phyloP scores from a whole-genome alignment of 257 asterid genomes.

The Nicotiana paniculata region DNA sequence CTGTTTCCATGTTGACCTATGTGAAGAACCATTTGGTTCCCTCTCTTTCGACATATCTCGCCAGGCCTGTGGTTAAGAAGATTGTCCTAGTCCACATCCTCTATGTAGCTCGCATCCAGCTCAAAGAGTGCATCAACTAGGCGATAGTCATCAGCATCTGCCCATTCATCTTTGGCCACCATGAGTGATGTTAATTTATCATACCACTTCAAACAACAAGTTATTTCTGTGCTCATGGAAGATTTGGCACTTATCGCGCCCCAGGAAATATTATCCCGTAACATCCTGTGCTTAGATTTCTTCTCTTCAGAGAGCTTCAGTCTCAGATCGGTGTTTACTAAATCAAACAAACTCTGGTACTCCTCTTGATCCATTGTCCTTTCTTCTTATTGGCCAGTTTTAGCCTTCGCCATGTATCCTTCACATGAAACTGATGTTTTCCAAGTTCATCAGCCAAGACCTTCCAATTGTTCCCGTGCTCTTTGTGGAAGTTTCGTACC shows the following conservation, averaged over 20 bases:
- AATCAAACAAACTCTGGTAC: constrained; percentile 5
- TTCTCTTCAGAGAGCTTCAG: constrained; percentile 8
- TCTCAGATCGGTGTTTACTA: constrained; percentile 7
- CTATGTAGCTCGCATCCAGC: constrained; percentile 9
- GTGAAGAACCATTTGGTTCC: constrained; percentile 11
- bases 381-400: background rate
- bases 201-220: constrained; percentile 3
- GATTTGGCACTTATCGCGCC: background rate
- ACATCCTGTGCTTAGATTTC: background rate
- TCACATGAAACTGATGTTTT: background rate
- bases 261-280: constrained; percentile 6
- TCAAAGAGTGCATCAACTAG: constrained; percentile 2
- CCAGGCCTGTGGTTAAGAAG: constrained; percentile 5
- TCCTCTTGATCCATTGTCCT: constrained; percentile 8
- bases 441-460: background rate
- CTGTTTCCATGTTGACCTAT: constrained; percentile 2
- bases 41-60: constrained; percentile 8
- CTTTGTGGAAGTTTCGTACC: background rate
- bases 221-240: background rate
- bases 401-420: constrained; percentile 9
- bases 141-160: background rate
- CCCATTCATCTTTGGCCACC: constrained; percentile 2
- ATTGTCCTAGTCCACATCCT: constrained; percentile 2
- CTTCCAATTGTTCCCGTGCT: background rate
- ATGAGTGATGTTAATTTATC: constrained; percentile 1